Conservation (phyloP, 805 yeast species). For the Yarrowia bubula region DNA sequence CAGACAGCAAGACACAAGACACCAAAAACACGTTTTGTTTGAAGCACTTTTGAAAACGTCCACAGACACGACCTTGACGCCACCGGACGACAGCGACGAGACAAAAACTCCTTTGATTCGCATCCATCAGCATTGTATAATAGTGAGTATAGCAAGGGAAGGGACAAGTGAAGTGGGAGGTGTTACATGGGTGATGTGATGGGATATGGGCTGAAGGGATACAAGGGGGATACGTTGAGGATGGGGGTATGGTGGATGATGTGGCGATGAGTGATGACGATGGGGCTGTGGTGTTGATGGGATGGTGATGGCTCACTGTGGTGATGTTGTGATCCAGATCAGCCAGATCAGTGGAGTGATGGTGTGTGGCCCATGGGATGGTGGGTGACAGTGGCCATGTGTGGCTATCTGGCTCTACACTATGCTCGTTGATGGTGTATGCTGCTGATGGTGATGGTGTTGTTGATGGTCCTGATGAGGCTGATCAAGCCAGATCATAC, state of each 20-base stretch:
- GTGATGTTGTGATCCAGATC: conserved; percentile 1
- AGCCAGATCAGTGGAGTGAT: neutral
- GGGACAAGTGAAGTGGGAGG: no score
- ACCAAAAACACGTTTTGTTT: no score
- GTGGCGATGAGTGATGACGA: neutral
- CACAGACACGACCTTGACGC: neutral
- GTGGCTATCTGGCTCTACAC: neutral
- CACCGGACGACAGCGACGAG: neutral
- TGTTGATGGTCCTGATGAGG: neutral
- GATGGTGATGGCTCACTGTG: neutral
- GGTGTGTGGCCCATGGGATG: neutral
- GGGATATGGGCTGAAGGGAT: no score
- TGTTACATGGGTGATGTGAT: no score
- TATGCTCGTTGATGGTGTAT: neutral
- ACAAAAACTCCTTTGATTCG: neutral
- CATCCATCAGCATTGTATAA: conserved; percentile 9
- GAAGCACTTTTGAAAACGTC: no score
- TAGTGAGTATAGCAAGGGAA: conserved; percentile 8
- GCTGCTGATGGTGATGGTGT: neutral
- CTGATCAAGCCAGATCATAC: neutral
- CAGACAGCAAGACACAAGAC: no score
- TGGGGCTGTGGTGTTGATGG: neutral
- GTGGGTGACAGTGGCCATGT: neutral
- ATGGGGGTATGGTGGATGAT: neutral
- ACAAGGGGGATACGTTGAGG: no score